Evolutionary conservation across 2,329 filamentous ascomycete genomes (phyloP).

Genomic region (Trichoderma citrinoviride): DNA sequence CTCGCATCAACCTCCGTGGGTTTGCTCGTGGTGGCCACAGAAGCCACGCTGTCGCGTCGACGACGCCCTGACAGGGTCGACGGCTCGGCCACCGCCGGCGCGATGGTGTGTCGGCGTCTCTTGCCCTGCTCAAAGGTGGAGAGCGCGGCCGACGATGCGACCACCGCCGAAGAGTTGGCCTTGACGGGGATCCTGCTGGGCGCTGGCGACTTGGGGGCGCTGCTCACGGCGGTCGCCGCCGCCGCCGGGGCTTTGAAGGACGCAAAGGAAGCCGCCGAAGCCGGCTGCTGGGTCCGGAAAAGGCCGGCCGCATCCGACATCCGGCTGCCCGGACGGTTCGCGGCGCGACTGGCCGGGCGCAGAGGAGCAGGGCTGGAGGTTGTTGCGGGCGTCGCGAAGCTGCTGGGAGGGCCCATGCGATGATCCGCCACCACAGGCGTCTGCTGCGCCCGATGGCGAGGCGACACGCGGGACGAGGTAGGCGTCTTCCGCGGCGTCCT

Average conservation of each 20-base stretch:
- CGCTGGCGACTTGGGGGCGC: constrained; percentile 32
- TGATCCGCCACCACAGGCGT: constrained; percentile 35
- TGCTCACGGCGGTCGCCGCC: not conserved
- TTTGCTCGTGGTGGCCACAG: constrained; percentile 41
- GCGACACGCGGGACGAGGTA: constrained; percentile 26
- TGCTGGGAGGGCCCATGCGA: constrained; percentile 43
- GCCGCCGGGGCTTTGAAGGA: constrained; percentile 21
- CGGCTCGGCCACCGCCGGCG: constrained; percentile 12
- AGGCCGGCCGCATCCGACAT: constrained; percentile 40
- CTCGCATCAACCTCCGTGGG: constrained; percentile 34
- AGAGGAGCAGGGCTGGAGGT: constrained; percentile 15
- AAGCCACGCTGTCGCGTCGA: constrained; percentile 45
- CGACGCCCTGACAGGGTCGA: constrained; percentile 34
- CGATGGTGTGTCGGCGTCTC: constrained; percentile 20
- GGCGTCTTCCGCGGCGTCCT: constrained; percentile 31
- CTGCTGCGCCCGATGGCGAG: constrained; percentile 35
- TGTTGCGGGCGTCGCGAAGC: not conserved
- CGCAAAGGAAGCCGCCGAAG: constrained; percentile 36
- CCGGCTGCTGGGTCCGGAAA: constrained; percentile 25
- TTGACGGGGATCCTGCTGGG: constrained; percentile 46
- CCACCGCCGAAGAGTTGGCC: constrained; percentile 1
- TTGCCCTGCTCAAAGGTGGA: constrained; percentile 24
- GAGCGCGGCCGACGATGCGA: constrained; percentile 28
- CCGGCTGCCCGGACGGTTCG: constrained; percentile 39
- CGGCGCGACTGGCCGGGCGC: constrained; percentile 25